Base-by-base conservation (phyloP, 345 rosid species). In the Camelina hispida region DNA sequence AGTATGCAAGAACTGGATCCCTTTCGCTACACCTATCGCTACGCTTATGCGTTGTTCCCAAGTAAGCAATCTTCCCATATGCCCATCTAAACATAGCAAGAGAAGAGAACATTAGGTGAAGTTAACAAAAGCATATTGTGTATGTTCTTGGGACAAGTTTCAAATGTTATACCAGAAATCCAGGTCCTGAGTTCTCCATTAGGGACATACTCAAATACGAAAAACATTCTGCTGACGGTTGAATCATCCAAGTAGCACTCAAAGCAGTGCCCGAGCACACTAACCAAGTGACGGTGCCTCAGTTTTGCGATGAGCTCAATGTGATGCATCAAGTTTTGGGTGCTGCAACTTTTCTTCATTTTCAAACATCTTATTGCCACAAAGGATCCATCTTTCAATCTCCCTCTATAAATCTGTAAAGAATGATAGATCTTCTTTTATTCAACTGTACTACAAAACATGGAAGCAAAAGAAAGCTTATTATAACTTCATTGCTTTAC, bases 241-340 rank as follows among this genome's bases (percentile, higher is more conserved):
- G 97, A 90, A 80, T 95, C 96, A 72, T 92, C 97, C 74, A 91
- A 84, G 85, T 95, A 92, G 81, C 91, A 92, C 54, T 89, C 97
- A 23, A 95, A 92, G 83, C 97, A 89, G 76, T 95, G 97, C 30
- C 99, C 99, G 8, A 95, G 85, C 30, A 91, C 88, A 69, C 99
- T 88, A 80, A 89, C 97, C 50, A 95, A 84, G 80, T 92, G 94
- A 35, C 88, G 86, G 78, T 95, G 91, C 62, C 99, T 88, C 54
- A 95, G 85, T 68, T 90, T 95, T 14, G 97, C 86, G 8, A 89
- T 92, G 51, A 89, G 85, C 83, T 90, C 99, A 64, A 95, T 83
- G 74, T 86, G 94, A 71, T 90, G 91, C 93, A 89, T 87, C 75
- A 88, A 84, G 80, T 83, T 87, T 52, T 88, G 88, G 8, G 90